A percentile compares a stretch with the other conserved stretches of the same genome.
phyloP scores from a whole-genome alignment of 257 asterid species.

The Ocimum tenuiflorum region DNA sequence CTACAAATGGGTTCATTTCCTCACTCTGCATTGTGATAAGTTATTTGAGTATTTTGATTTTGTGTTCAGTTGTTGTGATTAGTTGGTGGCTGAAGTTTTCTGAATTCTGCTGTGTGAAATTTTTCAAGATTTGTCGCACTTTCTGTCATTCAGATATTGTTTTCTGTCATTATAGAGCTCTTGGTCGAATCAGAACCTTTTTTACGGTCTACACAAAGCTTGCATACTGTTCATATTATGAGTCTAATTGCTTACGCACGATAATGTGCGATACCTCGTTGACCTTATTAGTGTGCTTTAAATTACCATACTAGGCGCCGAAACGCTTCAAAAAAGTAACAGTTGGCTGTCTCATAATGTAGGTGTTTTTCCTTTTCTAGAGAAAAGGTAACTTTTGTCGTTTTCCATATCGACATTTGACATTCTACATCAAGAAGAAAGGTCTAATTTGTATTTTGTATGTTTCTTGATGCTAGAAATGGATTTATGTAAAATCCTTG shows the following conservation, averaged over 20 bases:
- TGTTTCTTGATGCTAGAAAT: neutral
- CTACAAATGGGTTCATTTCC: neutral
- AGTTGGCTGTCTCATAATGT: conserved; percentile 3
- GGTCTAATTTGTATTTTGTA: neutral
- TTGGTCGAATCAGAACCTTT: neutral
- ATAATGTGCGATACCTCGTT: neutral
- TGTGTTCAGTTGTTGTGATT: neutral
- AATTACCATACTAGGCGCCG: neutral
- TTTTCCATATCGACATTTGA: neutral
- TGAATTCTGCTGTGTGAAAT: neutral
- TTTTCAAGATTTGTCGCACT: neutral
- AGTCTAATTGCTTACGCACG: conserved; percentile 12
- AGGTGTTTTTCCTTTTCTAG: neutral
- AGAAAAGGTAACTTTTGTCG: neutral
- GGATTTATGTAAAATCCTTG: neutral
- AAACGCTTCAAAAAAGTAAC: neutral
- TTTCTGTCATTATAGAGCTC: neutral
- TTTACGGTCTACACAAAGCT: too few relatives aligned
- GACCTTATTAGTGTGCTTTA: conserved; percentile 5
- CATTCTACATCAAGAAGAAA: neutral
- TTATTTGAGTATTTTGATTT: neutral
- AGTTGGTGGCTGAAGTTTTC: neutral
- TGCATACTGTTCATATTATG: neutral
- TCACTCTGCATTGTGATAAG: neutral
- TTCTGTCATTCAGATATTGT: neutral